phyloP scores from a whole-genome alignment of 2,329 filamentous ascomycete genomes.

The Sclerotinia borealis region DNA sequence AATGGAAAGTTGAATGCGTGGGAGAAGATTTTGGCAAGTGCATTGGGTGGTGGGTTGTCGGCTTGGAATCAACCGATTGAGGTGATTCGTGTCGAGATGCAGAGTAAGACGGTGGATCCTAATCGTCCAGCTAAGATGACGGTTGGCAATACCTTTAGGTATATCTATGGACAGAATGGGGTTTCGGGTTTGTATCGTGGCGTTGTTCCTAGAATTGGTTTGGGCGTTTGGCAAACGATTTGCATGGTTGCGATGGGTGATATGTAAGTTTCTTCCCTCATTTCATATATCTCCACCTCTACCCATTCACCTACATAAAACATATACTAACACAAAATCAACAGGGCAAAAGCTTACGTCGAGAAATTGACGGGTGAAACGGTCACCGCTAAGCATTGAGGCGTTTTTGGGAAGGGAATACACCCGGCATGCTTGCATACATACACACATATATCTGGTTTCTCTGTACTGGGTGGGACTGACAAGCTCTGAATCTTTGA shows the following conservation, averaged over 20 bases:
- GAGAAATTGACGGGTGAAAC: conserved; percentile 59
- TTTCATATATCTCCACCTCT: background rate
- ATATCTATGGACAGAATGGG: conserved; percentile 89
- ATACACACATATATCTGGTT: background rate
- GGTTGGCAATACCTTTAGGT: conserved; percentile 74
- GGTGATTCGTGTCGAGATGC: conserved; percentile 99
- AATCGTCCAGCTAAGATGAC: conserved; percentile 99
- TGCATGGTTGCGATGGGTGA: conserved; percentile 99
- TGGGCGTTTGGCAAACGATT: conserved; percentile 97
- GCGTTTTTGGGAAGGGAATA: conserved; percentile 27
- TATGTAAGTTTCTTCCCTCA: conserved; percentile 57
- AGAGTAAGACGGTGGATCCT: conserved; percentile 96
- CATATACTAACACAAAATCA: conserved; percentile 29
- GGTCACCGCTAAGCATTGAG: conserved; percentile 62
- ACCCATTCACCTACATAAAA: background rate
- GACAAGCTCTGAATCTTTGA: background rate
- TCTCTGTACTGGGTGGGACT: background rate
- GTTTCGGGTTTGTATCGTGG: conserved; percentile 91
- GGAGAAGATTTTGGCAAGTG: conserved; percentile 86
- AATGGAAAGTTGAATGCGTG: conserved; percentile 67
- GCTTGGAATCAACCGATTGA: conserved; percentile 99
- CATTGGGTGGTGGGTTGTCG: conserved; percentile 84
- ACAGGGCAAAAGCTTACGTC: conserved; percentile 60
- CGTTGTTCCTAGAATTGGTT: conserved; percentile 86
- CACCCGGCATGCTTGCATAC: background rate